Evolutionary conservation across 441 rosid genomes (phyloP), one percentile per base, ranked within the genome.

Genomic region (Viola pubescens): DNA sequence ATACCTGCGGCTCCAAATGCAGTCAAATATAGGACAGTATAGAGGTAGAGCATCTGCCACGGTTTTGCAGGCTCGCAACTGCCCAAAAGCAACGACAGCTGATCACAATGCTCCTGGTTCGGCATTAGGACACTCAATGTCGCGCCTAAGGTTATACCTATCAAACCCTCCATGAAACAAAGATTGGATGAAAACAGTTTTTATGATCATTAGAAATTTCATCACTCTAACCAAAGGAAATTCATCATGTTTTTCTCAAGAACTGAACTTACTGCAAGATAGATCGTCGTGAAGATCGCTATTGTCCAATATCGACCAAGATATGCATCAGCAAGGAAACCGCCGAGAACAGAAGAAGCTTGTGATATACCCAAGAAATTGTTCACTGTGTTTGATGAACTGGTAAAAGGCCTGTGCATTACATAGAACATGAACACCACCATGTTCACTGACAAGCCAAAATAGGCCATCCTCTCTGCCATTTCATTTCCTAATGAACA

Each of bases 401-500:
- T 81, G 14, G 88, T 65, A 60, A 91, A 89, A 41, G 98, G 94
- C 64, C 68, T 77, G 63, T 91, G 95, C 97, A 91, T 91, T 12
- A 89, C 83, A 67, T 81, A 81, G 70, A 91, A 89, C 94, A 89
- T 83, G 55, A 87, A 91, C 5, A 83, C 85, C 72, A 91, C 91
- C 98, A 91, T 91, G 84, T 91, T 91, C 11, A 91, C 98, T 0
- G 98, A 84, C 8, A 91, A 77, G 13, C 98, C 98, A 26, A 85
- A 91, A 70, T 85, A 89, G 37, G 95, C 97, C 95, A 91, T 83
- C 72, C 95, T 81, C 76, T 89, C 98, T n/a, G 98, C 95, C 89
- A 87, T 87, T 74, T 91, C 98, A 68, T 91, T 91, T 57, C 98
- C 98, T 89, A 83, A 62, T 43, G 60, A 41, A 45, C 40, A 52